Base-by-base conservation (phyloP, 2,329 filamentous ascomycete genomes). In the Penicillium freii region DNA sequence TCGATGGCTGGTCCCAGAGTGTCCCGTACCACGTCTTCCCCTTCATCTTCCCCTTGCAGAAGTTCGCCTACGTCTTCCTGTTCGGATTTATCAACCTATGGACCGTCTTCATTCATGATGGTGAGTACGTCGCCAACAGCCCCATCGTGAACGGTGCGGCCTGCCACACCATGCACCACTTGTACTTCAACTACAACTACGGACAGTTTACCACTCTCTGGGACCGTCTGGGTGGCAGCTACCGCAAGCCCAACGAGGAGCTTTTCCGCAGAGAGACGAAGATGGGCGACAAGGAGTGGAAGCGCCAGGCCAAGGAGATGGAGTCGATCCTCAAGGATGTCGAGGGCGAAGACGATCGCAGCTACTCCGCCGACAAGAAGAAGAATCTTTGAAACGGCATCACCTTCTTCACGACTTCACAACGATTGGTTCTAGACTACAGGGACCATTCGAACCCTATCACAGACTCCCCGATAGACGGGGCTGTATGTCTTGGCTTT, bases 31-130 rank as follows among this genome's bases (percentile, higher is more conserved):
- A 97, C 78, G 68, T 96, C 65, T 97, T 93, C 79, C 91, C 92
- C 4, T 91, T 97, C 77, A 74, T 97, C 68, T 94, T 97, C 77
- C 93, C 93, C 0, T 83, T 97, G 33, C 91, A 96, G 75, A 97
- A 97, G 79, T 83, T 91, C 71, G 89, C 91, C 31, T 96, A 92
- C 70, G 87, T 97, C 51, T 82, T 82, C 13, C 85, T 96, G 38
- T 97, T 97, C 78, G 80, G 88, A 67, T 95, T 96, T 73, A 90
- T 97, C 80, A 96, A 97, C 78, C 85, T 97, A 76, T 97, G 93
- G 93, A 96, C 92, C 39, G 91, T 97, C 68, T 83, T 97, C 78
- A 97, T 97, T 70, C 86, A 97, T 75, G 93, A 97, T 69, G 93
- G 93, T 69, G 93, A 97, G 78, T 97, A 96, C 73, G 85, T 95